A percentile compares a stretch with the other conserved stretches of the same genome.
These are phyloP conservation scores for Candida mesenterica DNA, from an alignment of 1,139 yeast species.

Conservation along the genomic window DNA sequence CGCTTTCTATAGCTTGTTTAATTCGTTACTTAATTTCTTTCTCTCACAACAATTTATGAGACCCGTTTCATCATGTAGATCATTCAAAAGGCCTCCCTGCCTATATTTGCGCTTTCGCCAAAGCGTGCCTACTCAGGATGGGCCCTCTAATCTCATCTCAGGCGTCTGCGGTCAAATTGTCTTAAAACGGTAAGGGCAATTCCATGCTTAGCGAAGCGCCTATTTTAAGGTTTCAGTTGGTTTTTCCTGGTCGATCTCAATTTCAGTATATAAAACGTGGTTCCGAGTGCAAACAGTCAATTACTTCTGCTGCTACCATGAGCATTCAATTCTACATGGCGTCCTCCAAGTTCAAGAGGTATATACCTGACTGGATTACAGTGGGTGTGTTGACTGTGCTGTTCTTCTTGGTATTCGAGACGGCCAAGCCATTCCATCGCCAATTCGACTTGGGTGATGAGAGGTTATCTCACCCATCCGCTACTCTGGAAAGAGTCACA, in stretches of 20 bases:
- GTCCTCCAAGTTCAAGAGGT: conserved; percentile 13
- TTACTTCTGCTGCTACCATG: no score
- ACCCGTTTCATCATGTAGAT: not conserved
- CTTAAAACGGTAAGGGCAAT: not conserved
- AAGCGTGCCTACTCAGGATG: no score
- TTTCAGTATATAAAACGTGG: no score
- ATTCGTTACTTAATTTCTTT: not conserved
- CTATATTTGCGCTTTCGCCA: no score
- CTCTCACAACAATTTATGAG: conserved; percentile 1
- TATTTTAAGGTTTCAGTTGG: no score
- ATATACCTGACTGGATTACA: conserved; percentile 19
- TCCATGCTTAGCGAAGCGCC: no score
- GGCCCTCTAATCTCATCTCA: not conserved
- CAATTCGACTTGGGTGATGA: conserved; percentile 18
- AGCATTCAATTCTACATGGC: conserved; percentile 12
- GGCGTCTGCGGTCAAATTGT: not conserved
- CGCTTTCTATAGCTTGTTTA: not conserved
- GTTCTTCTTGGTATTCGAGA: conserved; percentile 23
- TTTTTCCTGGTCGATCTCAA: no score
- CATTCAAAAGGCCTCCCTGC: no score
- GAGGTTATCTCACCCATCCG: conserved; percentile 21
- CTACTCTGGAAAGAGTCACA: conserved; percentile 19
- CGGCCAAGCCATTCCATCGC: conserved; percentile 18
- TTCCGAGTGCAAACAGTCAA: no score
- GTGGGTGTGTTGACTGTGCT: conserved; percentile 15